phyloP scores from a whole-genome alignment of 2,329 filamentous ascomycete genomes.

The Emergomyces pasteurianus region DNA sequence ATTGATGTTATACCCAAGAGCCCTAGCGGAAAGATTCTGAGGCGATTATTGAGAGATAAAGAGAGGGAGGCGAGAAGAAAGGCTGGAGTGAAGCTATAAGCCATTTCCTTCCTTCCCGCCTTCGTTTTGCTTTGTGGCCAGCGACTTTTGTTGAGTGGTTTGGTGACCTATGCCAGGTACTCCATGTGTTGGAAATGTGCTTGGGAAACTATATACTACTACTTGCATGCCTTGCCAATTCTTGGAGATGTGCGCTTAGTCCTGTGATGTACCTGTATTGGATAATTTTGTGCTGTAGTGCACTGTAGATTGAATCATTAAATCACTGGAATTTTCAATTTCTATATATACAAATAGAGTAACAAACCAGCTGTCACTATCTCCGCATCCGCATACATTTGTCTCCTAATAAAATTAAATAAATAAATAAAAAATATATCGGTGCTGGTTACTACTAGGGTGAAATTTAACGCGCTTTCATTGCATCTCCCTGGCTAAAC shows the following conservation, averaged over 20 bases:
- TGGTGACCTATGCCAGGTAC: background rate
- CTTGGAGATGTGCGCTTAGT: too few relatives aligned
- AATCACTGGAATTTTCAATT: background rate
- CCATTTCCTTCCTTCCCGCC: background rate
- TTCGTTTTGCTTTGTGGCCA: background rate
- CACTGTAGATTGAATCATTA: background rate
- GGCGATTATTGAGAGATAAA: constrained; percentile 56
- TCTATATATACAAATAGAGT: background rate
- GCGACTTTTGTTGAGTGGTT: background rate
- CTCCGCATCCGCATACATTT: too few relatives aligned
- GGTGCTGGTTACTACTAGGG: background rate
- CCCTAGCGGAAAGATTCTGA: constrained; percentile 51
- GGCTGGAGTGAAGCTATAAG: constrained; percentile 54
- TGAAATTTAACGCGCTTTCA: background rate
- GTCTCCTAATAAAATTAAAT: too few relatives aligned
- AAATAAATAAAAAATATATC: too few relatives aligned
- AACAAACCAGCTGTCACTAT: background rate
- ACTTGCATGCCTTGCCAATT: background rate
- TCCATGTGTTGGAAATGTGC: background rate
- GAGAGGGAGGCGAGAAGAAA: constrained; percentile 57
- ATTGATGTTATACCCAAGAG: constrained; percentile 48
- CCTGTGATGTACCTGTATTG: background rate
- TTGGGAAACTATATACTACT: background rate
- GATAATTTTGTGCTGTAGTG: background rate
- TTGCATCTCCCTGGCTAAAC: background rate